Conservation (phyloP, 2,329 filamentous ascomycete species). For the Cyphellophora attinorum region DNA sequence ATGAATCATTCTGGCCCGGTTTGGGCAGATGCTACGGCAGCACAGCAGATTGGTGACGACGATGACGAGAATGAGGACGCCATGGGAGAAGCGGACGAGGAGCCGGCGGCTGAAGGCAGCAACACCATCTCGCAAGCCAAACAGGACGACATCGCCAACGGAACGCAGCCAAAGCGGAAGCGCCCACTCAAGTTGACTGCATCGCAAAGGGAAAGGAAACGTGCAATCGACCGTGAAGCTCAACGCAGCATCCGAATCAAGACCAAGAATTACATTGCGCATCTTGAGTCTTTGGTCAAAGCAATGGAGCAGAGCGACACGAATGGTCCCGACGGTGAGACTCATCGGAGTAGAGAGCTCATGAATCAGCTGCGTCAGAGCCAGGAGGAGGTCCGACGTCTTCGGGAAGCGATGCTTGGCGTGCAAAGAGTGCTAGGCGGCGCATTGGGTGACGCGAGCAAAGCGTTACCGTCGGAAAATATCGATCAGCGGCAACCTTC, state of each 20-base stretch:
- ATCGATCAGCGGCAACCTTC: slow-evolving; percentile 1
- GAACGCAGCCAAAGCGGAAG: neutral
- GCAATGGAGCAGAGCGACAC: neutral
- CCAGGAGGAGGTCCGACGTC: slow-evolving; percentile 7
- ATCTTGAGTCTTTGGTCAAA: slow-evolving; percentile 9
- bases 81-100: neutral
- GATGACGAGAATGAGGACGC: too few relatives aligned
- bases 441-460: slow-evolving; percentile 1
- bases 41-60: too few relatives aligned
- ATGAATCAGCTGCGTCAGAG: slow-evolving; percentile 7
- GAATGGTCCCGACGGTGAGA: neutral
- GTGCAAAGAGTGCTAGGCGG: slow-evolving; percentile 7
- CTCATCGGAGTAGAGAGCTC: slow-evolving; percentile 1
- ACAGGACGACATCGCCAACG: too few relatives aligned
- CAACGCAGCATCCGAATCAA: slow-evolving; percentile 10
- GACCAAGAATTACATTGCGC: slow-evolving; percentile 11
- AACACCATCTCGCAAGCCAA: too few relatives aligned
- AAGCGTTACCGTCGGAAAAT: neutral
- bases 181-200: slow-evolving; percentile 6
- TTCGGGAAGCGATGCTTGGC: slow-evolving; percentile 6
- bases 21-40: too few relatives aligned
- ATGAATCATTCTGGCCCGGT: too few relatives aligned
- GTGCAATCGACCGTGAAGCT: slow-evolving; percentile 10
- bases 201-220: slow-evolving; percentile 10
- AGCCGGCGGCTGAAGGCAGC: neutral